Evolutionary conservation across 2,329 filamentous ascomycete species (phyloP), one percentile per base, ranked within the genome.

Genomic region (Xylaria polymorpha): DNA sequence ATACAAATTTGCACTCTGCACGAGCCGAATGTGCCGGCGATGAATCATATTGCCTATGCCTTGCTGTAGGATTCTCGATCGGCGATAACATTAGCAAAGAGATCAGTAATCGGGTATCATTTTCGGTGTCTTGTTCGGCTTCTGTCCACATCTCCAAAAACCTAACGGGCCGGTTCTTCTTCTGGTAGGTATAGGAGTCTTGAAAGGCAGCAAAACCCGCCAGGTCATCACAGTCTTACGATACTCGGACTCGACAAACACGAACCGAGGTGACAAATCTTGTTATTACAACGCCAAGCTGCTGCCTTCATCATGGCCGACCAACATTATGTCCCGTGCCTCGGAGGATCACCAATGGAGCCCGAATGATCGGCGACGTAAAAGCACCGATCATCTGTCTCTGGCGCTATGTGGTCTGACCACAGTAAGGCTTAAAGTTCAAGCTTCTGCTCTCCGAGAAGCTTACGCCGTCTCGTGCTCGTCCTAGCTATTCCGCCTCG

Each of bases 1-100:
- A 20, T 39, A 22, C n/a, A 59, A 55, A 15, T 44, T 55, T 58
- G n/a, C n/a, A 12, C 1, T 18, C 25, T 10, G n/a, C 25, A n/a
- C 25, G 25, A 51, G 48, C 48, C 48, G 48, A 51, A 51, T 18
- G 48, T 51, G 48, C 48, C 48, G 48, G 48, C 15, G 15, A 32
- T 32, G 48, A 51, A 51, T 32, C 48, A 56, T 39, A 22, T 9
- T n/a, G 32, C 51, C 10, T 12, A 37, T 25, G 51, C 51, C 12
- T 15, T 8, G 9, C 10, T 43, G 18, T 37, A 29, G 37, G 32
- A 8, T 32, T 32, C 35, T 59, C 29, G 9, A 5, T 51, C 15
- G 51, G 25, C 5, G 15, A 61, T 14, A 29, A 15, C 51, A 9
- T 41, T 41, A 20, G 51, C 50, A 9, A 22, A 43, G 6, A n/a